Percentiles rank a stretch among this genome's conserved stretches.
These are phyloP conservation scores for Mycosphaerella sp. DNA, from an alignment of 2,329 filamentous ascomycete genomes.

Conservation along the genomic window DNA sequence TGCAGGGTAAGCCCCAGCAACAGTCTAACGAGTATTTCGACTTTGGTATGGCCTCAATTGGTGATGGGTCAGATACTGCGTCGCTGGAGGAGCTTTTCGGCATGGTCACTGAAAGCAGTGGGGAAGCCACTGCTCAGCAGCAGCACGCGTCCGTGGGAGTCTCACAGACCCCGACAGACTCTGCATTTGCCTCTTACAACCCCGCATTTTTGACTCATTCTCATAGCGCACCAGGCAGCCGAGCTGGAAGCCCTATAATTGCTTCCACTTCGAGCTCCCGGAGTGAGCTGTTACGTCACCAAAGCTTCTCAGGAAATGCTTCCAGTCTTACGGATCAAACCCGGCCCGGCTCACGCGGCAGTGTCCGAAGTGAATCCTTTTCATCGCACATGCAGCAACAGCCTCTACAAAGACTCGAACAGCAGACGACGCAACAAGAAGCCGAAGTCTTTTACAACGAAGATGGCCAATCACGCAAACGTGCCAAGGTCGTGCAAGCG, in stretches of 20 bases:
- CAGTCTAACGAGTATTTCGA: slow-evolving; percentile 27
- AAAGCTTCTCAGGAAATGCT: slow-evolving; percentile 29
- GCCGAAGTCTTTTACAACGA: slow-evolving; percentile 33
- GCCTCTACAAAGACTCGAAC: slow-evolving; percentile 21
- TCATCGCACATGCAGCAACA: slow-evolving; percentile 23
- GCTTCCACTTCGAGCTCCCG: slow-evolving; percentile 35
- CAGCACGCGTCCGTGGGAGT: slow-evolving; percentile 28
- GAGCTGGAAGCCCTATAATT: slow-evolving; percentile 42
- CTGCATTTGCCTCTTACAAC: slow-evolving; percentile 26
- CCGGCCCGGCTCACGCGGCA: slow-evolving; percentile 33
- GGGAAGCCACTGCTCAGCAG: slow-evolving; percentile 19
- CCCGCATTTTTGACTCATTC: slow-evolving; percentile 31
- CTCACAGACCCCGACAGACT: slow-evolving; percentile 31
- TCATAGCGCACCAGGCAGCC: slow-evolving; percentile 37
- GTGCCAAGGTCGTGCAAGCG: slow-evolving; percentile 69
- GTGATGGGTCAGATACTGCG: slow-evolving; percentile 20
- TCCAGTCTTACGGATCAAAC: slow-evolving; percentile 27
- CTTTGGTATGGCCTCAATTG: slow-evolving; percentile 19
- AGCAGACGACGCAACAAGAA: slow-evolving; percentile 19
- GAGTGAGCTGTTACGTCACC: slow-evolving; percentile 32
- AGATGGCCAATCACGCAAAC: slow-evolving; percentile 62
- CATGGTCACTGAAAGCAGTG: slow-evolving; percentile 20
- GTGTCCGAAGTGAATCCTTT: slow-evolving; percentile 32
- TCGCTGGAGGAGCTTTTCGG: slow-evolving; percentile 32
- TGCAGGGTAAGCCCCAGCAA: slow-evolving; percentile 51